phyloP scores from a whole-genome alignment of 2,329 filamentous ascomycete species.

The Gnomoniopsis sp. region DNA sequence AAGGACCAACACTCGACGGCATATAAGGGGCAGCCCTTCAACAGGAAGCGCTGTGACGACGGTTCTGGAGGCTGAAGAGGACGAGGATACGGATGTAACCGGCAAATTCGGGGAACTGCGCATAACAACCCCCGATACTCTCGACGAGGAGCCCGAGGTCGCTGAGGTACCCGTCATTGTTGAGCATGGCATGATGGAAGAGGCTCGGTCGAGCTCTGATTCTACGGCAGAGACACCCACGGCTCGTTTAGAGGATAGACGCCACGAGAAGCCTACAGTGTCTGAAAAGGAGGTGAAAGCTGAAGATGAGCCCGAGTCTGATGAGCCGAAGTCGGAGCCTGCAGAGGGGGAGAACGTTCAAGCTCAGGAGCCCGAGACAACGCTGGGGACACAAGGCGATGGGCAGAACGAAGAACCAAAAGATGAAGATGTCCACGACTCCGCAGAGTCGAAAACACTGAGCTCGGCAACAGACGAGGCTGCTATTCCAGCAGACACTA shows the following conservation, averaged over 20 bases:
- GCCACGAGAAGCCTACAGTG: not conserved
- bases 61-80: conserved; percentile 79
- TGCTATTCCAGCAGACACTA: conserved; percentile 18
- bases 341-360: conserved; percentile 22
- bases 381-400: not conserved
- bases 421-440: conserved; percentile 1
- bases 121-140: conserved; percentile 47
- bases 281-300: conserved; percentile 25
- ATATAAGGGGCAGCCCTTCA: conserved; percentile 76
- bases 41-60: conserved; percentile 76
- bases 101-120: conserved; percentile 44
- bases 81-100: conserved; percentile 52
- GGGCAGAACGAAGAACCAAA: not conserved
- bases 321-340: conserved; percentile 3
- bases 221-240: conserved; percentile 26
- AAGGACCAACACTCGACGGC: conserved; percentile 73
- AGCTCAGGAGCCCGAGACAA: not conserved
- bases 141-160: conserved; percentile 44
- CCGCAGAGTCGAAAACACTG: not conserved
- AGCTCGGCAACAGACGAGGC: conserved; percentile 10
- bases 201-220: not conserved
- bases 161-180: conserved; percentile 37
- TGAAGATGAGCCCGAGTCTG: conserved; percentile 9
- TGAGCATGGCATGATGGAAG: conserved; percentile 27
- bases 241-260: not conserved